phyloP scores from a whole-genome alignment of 495 filamentous ascomycete genomes.

The Thermothielavioides terrestris region DNA sequence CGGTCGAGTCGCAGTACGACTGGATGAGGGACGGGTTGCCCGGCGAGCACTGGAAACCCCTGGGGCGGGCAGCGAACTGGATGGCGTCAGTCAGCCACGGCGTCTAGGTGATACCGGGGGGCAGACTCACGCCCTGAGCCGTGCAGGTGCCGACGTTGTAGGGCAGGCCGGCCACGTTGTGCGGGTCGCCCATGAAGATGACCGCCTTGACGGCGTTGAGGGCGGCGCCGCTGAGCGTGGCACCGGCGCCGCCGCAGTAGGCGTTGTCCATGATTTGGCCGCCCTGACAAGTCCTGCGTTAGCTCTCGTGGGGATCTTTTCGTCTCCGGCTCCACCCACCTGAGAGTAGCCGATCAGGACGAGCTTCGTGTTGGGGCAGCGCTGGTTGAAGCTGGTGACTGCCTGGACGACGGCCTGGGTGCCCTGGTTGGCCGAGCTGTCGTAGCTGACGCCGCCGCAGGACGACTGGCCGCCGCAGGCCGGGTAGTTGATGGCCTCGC shows the following conservation, averaged over 20 bases:
- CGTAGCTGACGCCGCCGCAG: constrained; percentile 47
- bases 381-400: constrained; percentile 44
- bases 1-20: constrained; percentile 55
- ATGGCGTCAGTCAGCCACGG: background rate
- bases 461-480: constrained; percentile 47
- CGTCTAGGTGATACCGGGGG: background rate
- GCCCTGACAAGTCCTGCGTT: no score
- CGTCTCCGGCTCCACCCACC: no score
- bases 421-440: constrained; percentile 43
- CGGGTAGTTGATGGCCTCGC: constrained; percentile 52
- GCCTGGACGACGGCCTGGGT: constrained; percentile 46
- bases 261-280: constrained; percentile 57
- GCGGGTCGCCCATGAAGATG: constrained; percentile 57
- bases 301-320: no score
- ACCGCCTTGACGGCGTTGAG: constrained; percentile 43
- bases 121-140: constrained; percentile 45
- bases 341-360: constrained; percentile 55
- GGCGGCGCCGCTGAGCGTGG: constrained; percentile 40
- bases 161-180: constrained; percentile 42
- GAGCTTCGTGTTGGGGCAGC: constrained; percentile 50
- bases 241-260: constrained; percentile 50
- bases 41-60: constrained; percentile 47
- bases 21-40: constrained; percentile 43
- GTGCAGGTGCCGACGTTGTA: constrained; percentile 55
- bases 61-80: constrained; percentile 49